Conservation (phyloP, 2,329 filamentous ascomycete species). For the Ceratocystis alfenasii region DNA sequence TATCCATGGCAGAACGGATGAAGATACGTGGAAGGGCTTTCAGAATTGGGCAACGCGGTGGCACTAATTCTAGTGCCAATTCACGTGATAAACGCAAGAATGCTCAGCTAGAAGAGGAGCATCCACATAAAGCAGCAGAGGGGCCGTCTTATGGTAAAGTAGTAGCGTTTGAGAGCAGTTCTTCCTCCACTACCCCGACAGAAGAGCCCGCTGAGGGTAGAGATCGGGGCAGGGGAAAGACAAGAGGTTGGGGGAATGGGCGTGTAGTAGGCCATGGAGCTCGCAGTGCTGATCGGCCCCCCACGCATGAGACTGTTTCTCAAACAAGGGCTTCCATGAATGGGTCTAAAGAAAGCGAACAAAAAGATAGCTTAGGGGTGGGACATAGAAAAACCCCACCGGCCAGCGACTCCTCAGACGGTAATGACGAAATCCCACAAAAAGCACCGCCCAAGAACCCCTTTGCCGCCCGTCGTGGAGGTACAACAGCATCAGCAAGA, state of each 20-base stretch:
- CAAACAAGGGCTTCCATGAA: background rate
- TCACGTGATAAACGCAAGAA: background rate
- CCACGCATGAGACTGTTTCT: background rate
- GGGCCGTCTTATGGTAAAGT: background rate
- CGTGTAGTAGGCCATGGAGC: background rate
- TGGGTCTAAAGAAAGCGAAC: background rate
- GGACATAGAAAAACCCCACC: background rate
- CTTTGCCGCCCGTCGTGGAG: background rate
- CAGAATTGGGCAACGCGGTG: slow-evolving; percentile 33
- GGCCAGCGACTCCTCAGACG: background rate
- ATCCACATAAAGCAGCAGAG: background rate
- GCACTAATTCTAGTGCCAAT: background rate
- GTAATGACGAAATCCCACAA: background rate
- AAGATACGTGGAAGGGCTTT: slow-evolving; percentile 42
- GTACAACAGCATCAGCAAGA: background rate
- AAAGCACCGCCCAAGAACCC: background rate
- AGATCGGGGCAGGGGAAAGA: background rate
- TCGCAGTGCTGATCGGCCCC: background rate
- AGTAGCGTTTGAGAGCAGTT: background rate
- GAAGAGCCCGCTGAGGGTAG: background rate
- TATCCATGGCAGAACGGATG: slow-evolving; percentile 49
- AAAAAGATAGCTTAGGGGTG: background rate
- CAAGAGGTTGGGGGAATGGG: background rate
- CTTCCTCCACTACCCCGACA: background rate
- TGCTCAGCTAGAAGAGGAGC: background rate